These are phyloP conservation scores for Allium fistulosum DNA, from an alignment of 106 monocot genomes.

Conservation along the genomic window DNA sequence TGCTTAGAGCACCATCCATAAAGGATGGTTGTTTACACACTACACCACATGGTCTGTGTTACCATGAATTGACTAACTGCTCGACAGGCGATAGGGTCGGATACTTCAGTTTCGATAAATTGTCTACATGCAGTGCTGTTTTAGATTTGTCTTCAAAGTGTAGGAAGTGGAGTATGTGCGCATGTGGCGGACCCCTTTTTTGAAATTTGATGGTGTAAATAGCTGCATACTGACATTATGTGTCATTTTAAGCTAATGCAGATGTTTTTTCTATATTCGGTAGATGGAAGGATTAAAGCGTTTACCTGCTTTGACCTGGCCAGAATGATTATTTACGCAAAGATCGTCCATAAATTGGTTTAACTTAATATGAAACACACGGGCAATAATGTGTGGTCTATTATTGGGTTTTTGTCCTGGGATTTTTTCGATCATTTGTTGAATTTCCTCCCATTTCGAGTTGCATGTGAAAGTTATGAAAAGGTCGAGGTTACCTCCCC, in stretches of 20 bases:
- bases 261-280: background rate
- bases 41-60: no score
- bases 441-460: conserved; percentile 10
- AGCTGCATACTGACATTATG: background rate
- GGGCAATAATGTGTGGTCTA: no score
- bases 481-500: background rate
- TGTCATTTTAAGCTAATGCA: background rate
- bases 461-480: conserved; percentile 18
- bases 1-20: no score
- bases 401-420: background rate
- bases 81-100: no score
- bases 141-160: no score
- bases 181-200: background rate
- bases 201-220: background rate
- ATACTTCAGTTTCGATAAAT: no score
- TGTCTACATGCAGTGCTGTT: no score
- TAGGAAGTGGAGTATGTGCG: no score
- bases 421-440: background rate
- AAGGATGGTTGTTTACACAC: no score
- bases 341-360: background rate
- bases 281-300: background rate
- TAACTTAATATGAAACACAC: no score
- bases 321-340: background rate
- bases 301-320: background rate
- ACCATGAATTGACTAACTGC: no score